Percentiles rank a stretch among this genome's conserved stretches.
These are phyloP conservation scores for Glomus cerebriforme DNA, from an alignment of 192 early-diverging fungal species.

Conservation along the genomic window DNA sequence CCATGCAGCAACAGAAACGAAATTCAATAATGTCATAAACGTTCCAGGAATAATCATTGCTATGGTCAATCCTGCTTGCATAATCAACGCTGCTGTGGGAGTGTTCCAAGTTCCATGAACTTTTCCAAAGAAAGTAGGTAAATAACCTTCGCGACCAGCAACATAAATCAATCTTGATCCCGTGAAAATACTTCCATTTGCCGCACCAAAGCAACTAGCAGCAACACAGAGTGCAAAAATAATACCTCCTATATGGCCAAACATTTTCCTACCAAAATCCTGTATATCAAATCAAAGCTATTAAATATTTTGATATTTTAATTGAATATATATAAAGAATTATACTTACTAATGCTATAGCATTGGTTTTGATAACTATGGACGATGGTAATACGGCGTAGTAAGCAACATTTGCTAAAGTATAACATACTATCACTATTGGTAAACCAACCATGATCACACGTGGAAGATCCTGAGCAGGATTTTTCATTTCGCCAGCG, in stretches of 20 bases:
- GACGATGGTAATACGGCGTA: slow-evolving; percentile 74
- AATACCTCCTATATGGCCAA: slow-evolving; percentile 67
- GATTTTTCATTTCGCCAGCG: slow-evolving; percentile 82
- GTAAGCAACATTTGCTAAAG: slow-evolving; percentile 82
- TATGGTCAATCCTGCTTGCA: slow-evolving; percentile 62
- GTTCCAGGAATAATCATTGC: slow-evolving; percentile 66
- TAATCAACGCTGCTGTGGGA: slow-evolving; percentile 64
- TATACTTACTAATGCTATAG: slow-evolving; percentile 53
- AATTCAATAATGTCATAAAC: slow-evolving; percentile 72
- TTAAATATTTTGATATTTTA: neutral
- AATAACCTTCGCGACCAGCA: slow-evolving; percentile 64
- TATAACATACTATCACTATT: slow-evolving; percentile 71
- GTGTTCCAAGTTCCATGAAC: slow-evolving; percentile 60
- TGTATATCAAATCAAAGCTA: slow-evolving; percentile 20
- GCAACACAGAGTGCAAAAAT: slow-evolving; percentile 74
- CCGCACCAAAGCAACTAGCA: slow-evolving; percentile 71
- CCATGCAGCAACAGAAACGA: slow-evolving; percentile 79
- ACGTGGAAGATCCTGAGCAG: slow-evolving; percentile 75
- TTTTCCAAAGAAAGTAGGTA: slow-evolving; percentile 69
- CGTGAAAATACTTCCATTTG: slow-evolving; percentile 78
- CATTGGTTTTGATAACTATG: slow-evolving; percentile 66
- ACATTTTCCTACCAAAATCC: slow-evolving; percentile 74
- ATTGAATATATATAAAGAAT: neutral
- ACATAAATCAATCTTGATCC: slow-evolving; percentile 71
- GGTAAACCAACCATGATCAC: slow-evolving; percentile 77